phyloP scores from a whole-genome alignment of 2,329 filamentous ascomycete species.

The Fusarium staphyleae region DNA sequence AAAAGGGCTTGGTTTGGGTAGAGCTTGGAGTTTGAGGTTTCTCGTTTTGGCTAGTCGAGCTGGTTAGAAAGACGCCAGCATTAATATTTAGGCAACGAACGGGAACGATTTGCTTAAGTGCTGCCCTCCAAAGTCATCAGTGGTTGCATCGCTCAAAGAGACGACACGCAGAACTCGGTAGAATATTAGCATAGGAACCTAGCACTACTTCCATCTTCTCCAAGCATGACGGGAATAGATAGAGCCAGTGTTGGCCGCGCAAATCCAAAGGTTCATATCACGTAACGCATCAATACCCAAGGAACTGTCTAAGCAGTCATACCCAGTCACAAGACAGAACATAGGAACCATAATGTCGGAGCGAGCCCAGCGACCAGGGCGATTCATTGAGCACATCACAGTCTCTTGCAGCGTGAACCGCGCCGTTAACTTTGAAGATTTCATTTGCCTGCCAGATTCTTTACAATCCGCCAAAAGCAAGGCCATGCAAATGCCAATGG shows the following conservation, averaged over 20 bases:
- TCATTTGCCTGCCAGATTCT: slow-evolving; percentile 61
- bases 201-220: no score
- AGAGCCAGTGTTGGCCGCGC: no score
- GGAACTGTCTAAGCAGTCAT: neutral
- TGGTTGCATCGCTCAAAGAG: no score
- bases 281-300: no score
- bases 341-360: slow-evolving; percentile 7
- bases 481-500: slow-evolving; percentile 60
- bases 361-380: slow-evolving; percentile 29
- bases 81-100: neutral
- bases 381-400: slow-evolving; percentile 39
- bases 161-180: no score
- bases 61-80: neutral
- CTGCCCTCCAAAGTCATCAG: neutral
- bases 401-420: slow-evolving; percentile 28
- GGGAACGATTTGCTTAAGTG: neutral
- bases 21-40: neutral
- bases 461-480: slow-evolving; percentile 58
- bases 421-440: slow-evolving; percentile 53
- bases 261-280: no score
- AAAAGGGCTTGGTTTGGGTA: neutral
- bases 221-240: no score
- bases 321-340: neutral
- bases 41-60: neutral
- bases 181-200: no score